Base-by-base conservation (phyloP, 129 eudicot genomes). In the Sambucus nigra region DNA sequence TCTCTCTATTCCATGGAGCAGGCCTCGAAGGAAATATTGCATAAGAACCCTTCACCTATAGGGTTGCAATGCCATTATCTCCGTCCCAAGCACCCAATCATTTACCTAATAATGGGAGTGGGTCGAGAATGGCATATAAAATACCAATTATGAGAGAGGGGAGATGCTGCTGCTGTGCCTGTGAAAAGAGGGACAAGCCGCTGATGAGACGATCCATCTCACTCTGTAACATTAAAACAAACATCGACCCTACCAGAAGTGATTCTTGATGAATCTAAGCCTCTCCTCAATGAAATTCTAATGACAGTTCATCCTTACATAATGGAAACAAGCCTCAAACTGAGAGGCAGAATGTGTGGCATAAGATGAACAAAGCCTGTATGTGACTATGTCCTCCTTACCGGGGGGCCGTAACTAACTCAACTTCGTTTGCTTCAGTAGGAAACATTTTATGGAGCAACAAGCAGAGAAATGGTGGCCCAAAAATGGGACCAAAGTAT, bases 11-110 rank as follows among this genome's bases (percentile, higher is more conserved):
- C 76, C 76, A 63, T 32, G 67, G 62, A 71, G 75, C 63, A 60
- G 76, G 76, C 67, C 77, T 77, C 8, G 69, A 66, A 54, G 74
- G 73, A 46, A 61, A 57, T 48, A 53, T 46, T 52, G 79, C 79
- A 80, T 68, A 80, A 58, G 88, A 76, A 80, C 89, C 93, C 96
- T 87, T n/a, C n/a, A n/a, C n/a, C n/a, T n/a, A n/a, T n/a, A n/a
- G n/a, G n/a, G n/a, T n/a, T n/a, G n/a, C n/a, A n/a, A n/a, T n/a
- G n/a, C n/a, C n/a, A n/a, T n/a, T n/a, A n/a, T n/a, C n/a, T n/a
- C n/a, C n/a, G n/a, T n/a, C n/a, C n/a, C n/a, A n/a, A n/a, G n/a
- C n/a, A n/a, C n/a, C n/a, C n/a, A n/a, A n/a, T n/a, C n/a, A n/a
- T n/a, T n/a, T n/a, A n/a, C n/a, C n/a, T n/a, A n/a, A n/a, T n/a